phyloP scores from a whole-genome alignment of 2,329 filamentous ascomycete genomes.

The Thermothelomyces thermophilus region DNA sequence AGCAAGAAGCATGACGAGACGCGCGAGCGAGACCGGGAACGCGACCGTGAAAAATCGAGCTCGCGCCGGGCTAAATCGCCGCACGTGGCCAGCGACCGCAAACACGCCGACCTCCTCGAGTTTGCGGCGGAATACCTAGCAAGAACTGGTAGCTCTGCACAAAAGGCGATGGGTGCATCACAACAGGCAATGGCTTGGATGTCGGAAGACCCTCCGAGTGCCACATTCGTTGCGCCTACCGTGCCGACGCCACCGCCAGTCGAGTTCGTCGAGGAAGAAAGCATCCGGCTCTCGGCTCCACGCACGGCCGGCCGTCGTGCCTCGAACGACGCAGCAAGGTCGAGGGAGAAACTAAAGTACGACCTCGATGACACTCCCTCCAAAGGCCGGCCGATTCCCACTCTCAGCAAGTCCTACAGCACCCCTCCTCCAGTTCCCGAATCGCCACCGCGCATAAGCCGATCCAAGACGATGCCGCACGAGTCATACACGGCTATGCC shows the following conservation, averaged over 20 bases:
- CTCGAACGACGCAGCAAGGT: constrained; percentile 23
- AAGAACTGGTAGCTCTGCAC: constrained; percentile 8
- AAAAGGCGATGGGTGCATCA: too few relatives aligned
- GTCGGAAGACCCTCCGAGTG: constrained; percentile 12
- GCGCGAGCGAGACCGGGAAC: constrained; percentile 18
- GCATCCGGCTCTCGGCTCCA: constrained; percentile 14
- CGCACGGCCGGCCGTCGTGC: constrained; percentile 21
- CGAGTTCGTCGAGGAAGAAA: constrained; percentile 23
- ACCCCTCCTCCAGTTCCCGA: constrained; percentile 18
- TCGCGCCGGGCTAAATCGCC: constrained; percentile 21
- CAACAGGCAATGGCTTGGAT: constrained; percentile 7
- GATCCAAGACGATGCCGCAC: constrained; percentile 20
- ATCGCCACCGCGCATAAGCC: constrained; percentile 22
- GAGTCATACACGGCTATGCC: constrained; percentile 17
- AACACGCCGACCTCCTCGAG: constrained; percentile 12
- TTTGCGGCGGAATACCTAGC: constrained; percentile 20
- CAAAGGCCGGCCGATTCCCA: constrained; percentile 21
- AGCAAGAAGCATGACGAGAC: constrained; percentile 28
- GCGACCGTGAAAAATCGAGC: constrained; percentile 22
- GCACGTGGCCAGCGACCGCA: constrained; percentile 7
- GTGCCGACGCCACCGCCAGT: constrained; percentile 22
- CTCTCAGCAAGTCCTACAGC: constrained; percentile 25
- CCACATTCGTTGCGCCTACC: constrained; percentile 9
- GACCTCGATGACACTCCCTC: constrained; percentile 15
- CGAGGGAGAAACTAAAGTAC: constrained; percentile 20